phyloP scores from a whole-genome alignment of 23 red algal species.

The Gracilaria caudata region DNA sequence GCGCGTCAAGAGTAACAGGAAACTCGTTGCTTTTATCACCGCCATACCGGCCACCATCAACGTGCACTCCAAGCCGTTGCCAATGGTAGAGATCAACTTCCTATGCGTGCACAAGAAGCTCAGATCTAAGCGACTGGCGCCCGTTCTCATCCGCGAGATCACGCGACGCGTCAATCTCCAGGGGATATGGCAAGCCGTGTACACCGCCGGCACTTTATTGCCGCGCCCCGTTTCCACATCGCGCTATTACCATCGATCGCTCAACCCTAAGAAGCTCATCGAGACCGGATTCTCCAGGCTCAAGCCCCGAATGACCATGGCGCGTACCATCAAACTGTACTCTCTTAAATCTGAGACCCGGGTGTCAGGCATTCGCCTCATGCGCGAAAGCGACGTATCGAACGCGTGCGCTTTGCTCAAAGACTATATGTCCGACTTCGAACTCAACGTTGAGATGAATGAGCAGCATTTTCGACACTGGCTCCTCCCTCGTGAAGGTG shows the following conservation, averaged over 20 bases:
- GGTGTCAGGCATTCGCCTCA: slow-evolving; percentile 58
- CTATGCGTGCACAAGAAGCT: slow-evolving; percentile 99
- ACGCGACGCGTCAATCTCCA: slow-evolving; percentile 82
- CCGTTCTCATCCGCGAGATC: slow-evolving; percentile 98
- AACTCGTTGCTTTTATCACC: slow-evolving; percentile 95
- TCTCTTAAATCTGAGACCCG: slow-evolving; percentile 61
- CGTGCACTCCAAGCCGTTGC: slow-evolving; percentile 10
- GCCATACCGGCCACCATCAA: slow-evolving; percentile 78
- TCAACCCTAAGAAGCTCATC: slow-evolving; percentile 95
- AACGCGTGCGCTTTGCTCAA: slow-evolving; percentile 68
- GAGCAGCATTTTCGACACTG: slow-evolving; percentile 88
- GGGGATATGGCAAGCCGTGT: slow-evolving; percentile 89
- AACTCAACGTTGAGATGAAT: slow-evolving; percentile 56
- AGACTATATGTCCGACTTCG: slow-evolving; percentile 52
- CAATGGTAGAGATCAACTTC: slow-evolving; percentile 94
- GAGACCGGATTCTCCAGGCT: slow-evolving; percentile 90
- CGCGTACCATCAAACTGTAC: slow-evolving; percentile 74
- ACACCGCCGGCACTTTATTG: slow-evolving; percentile 89
- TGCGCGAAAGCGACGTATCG: slow-evolving; percentile 55
- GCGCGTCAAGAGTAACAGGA: slow-evolving; percentile 70
- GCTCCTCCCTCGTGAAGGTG: slow-evolving; percentile 81
- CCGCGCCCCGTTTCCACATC: slow-evolving; percentile 78
- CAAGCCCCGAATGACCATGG: slow-evolving; percentile 90
- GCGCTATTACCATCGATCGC: slow-evolving; percentile 93
- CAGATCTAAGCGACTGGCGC: slow-evolving; percentile 86